These are phyloP conservation scores for Ulota crispa DNA, from an alignment of 225 moss, liverwort and hornwort genomes.

Conservation along the genomic window DNA sequence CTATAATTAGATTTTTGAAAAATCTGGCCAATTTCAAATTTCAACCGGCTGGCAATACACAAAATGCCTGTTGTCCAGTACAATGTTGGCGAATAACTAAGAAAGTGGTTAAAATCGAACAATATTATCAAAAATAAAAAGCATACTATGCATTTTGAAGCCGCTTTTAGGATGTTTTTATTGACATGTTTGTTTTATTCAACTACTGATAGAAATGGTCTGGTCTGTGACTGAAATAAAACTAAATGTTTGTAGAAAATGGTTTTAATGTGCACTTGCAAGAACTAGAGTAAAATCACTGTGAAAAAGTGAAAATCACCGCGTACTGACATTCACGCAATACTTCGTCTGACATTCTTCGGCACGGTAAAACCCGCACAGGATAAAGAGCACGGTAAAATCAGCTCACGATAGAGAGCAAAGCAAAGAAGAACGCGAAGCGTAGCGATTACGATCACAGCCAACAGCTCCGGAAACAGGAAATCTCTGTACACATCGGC, in stretches of 20 bases:
- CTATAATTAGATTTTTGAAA: too few relatives aligned
- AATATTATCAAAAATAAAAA: background rate
- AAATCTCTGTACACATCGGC: background rate
- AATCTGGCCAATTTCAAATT: too few relatives aligned
- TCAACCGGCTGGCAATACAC: too few relatives aligned
- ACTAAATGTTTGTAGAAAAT: background rate
- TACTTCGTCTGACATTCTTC: background rate
- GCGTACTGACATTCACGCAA: background rate
- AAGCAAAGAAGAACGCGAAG: background rate
- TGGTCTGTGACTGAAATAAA: background rate
- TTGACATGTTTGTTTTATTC: background rate
- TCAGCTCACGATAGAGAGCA: background rate
- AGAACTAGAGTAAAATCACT: background rate
- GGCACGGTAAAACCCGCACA: background rate
- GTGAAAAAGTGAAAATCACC: background rate
- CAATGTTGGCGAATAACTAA: background rate
- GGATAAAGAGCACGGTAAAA: background rate
- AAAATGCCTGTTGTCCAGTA: too few relatives aligned
- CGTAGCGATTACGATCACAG: background rate
- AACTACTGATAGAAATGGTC: background rate
- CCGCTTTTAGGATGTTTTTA: background rate
- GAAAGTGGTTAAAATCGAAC: background rate
- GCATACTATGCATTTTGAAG: background rate
- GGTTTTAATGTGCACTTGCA: background rate
- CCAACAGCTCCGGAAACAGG: background rate